Base-by-base conservation (phyloP, 2,329 filamentous ascomycete species). In the Epichloe scottii region DNA sequence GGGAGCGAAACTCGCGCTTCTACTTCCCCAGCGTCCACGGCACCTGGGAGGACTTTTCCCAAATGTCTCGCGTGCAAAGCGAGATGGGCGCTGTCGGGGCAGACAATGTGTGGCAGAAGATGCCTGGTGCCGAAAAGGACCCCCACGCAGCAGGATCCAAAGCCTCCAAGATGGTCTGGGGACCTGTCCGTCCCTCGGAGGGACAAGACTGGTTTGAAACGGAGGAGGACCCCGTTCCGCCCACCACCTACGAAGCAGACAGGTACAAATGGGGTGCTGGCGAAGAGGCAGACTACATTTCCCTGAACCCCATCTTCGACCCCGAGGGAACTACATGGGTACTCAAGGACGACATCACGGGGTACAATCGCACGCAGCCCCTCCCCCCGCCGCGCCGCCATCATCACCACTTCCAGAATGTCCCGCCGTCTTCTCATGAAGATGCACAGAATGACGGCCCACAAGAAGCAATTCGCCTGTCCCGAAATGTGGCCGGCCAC, bases 401-500 rank as follows among this genome's bases (percentile, higher is more conserved):
- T 97, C 68, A 91, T 95, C 64, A 91, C 90, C 0, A 84, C 89
- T 0, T 85, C 85, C 1, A 82, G 91, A 49, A 85, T 97, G 70
- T 93, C 86, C 12, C 82, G 83, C 46, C 81, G 81, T 45, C 79
- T 96, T 46, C 76, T 97, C 14, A 73, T 82, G 54, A 84, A 84
- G 17, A 97, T 97, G 91, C 91, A 97, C 71, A 79, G 82, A 51
- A 89, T 95, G 71, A 95, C 90, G 4, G 81, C 83, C 33, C 78
- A 87, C 60, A 84, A 85, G 62, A 90, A 89, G 59, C 87, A 94
- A 67, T 87, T 87, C 56, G 94, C 93, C 72, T 95, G 95, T 65
- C 87, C 89, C 0, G 91, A 97, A 68, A 96, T 96, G 90, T 96
- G 89, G 89, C 88, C 90, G 0, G 84, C 85, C 1, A 93, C 87